Evolutionary conservation across 768 basidiomycete genomes (phyloP), one percentile per base, ranked within the genome.

Genomic region (Dictyophora rubrovolvata): DNA sequence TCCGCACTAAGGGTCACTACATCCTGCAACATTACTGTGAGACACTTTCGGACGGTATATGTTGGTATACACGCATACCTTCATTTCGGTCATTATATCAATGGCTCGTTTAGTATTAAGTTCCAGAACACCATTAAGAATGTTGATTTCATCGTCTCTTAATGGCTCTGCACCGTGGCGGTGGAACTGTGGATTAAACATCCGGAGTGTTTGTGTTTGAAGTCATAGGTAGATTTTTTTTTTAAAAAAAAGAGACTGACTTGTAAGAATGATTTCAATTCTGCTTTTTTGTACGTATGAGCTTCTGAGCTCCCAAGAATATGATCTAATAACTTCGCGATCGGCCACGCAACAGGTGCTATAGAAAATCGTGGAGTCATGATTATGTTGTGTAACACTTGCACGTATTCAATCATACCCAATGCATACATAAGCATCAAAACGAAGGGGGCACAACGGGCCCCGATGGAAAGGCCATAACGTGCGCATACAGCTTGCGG

Each of bases 381-480:
- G 42, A 37, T 20, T 20, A n/a, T n/a, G n/a, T n/a, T n/a, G n/a
- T n/a, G n/a, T n/a, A n/a, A 14, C n/a, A 54, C 21, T 22, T 9
- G 51, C 49, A 21, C 7, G 34, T 51, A 54, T 12, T 34, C 60
- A 62, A 52, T 35, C 69, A 58, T n/a, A 74, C 76, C 73, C 63
- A 80, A 74, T 22, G 87, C 64, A 66, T 82, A 86, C 87, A 93
- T 91, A 60, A 91, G 70, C 8, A 66, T 70, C 6, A 86, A 76
- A 5, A 93, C 89, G 60, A 91, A 77, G 0, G 86, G 88, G 0
- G 87, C 82, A 60, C 88, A 89, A 18, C 72, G 76, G 0, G 90
- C 89, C 16, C 92, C 92, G 59, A 94, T 85, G 1, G 80, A 71
- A 16, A 93, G 80, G 53, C 92, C 92, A 69, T 91, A 85, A 37